phyloP scores from a whole-genome alignment of 169 alveolate genomes.

The Babesia bovis region DNA sequence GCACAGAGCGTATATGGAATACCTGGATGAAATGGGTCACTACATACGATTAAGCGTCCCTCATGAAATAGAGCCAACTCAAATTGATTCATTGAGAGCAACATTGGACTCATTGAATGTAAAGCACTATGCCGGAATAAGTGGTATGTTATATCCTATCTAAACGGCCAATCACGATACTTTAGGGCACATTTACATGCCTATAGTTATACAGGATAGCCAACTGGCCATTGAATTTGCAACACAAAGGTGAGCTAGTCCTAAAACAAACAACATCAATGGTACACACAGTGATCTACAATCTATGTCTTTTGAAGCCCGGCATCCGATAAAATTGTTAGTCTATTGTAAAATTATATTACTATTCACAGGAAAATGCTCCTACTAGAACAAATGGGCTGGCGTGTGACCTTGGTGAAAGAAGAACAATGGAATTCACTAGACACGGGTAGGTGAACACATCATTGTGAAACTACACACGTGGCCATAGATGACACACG shows the following conservation, averaged over 20 bases:
- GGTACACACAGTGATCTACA: constrained; percentile 21
- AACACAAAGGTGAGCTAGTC: constrained; percentile 12
- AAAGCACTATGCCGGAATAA: constrained; percentile 39
- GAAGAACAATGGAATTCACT: constrained; percentile 7
- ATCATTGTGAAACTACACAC: background rate
- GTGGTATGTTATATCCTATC: constrained; percentile 22
- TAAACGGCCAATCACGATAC: background rate
- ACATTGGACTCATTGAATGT: constrained; percentile 23
- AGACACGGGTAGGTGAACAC: constrained; percentile 20
- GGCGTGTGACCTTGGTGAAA: constrained; percentile 27
- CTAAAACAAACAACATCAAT: background rate
- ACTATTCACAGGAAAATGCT: constrained; percentile 14
- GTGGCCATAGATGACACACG: constrained; percentile 6
- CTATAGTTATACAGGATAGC: constrained; percentile 33
- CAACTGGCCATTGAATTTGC: constrained; percentile 23
- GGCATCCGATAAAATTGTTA: constrained; percentile 21
- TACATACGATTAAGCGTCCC: constrained; percentile 15
- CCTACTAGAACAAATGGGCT: constrained; percentile 41
- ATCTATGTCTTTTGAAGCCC: constrained; percentile 2
- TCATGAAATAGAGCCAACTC: constrained; percentile 11
- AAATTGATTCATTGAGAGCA: background rate
- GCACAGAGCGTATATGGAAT: constrained; percentile 29
- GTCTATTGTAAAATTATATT: background rate
- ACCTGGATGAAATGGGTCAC: constrained; percentile 31
- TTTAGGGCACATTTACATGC: constrained; percentile 58